phyloP scores from a whole-genome alignment of 2,329 filamentous ascomycete species.

The Colletotrichum salicis region DNA sequence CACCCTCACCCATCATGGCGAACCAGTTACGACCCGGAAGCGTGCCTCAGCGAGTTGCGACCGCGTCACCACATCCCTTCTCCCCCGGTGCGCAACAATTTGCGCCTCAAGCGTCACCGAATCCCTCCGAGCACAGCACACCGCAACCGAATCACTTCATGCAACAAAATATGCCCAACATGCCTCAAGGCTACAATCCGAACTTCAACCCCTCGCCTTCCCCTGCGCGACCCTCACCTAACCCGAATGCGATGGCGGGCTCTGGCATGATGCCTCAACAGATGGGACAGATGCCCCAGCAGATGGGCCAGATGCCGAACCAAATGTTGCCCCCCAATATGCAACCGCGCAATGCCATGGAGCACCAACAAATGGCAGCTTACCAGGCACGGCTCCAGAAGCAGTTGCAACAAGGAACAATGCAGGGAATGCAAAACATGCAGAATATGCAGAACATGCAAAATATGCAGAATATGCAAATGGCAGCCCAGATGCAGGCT shows the following conservation, averaged over 20 bases:
- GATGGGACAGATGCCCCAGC: slow-evolving; percentile 58
- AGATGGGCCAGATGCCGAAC: slow-evolving; percentile 45
- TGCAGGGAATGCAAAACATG: slow-evolving; percentile 57
- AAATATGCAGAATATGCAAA: slow-evolving; percentile 57
- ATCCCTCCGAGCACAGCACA: slow-evolving; percentile 80
- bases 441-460: slow-evolving; percentile 52
- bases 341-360: slow-evolving; percentile 66
- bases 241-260: slow-evolving; percentile 61
- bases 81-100: slow-evolving; percentile 81
- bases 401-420: slow-evolving; percentile 72
- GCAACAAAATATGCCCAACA: slow-evolving; percentile 68
- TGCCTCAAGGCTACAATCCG: slow-evolving; percentile 67
- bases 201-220: slow-evolving; percentile 68
- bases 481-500: slow-evolving; percentile 63
- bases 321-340: slow-evolving; percentile 48
- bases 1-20: slow-evolving; percentile 91
- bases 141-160: slow-evolving; percentile 79
- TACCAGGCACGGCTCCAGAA: slow-evolving; percentile 88
- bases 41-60: slow-evolving; percentile 84
- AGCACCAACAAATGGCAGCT: slow-evolving; percentile 78
- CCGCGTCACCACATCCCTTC: slow-evolving; percentile 91
- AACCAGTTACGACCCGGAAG: slow-evolving; percentile 79
- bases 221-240: slow-evolving; percentile 65
- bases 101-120: slow-evolving; percentile 77
- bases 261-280: slow-evolving; percentile 63